Evolutionary conservation across 2,329 filamentous ascomycete species (phyloP).

Genomic region (Trichoderma atrobrunneum): DNA sequence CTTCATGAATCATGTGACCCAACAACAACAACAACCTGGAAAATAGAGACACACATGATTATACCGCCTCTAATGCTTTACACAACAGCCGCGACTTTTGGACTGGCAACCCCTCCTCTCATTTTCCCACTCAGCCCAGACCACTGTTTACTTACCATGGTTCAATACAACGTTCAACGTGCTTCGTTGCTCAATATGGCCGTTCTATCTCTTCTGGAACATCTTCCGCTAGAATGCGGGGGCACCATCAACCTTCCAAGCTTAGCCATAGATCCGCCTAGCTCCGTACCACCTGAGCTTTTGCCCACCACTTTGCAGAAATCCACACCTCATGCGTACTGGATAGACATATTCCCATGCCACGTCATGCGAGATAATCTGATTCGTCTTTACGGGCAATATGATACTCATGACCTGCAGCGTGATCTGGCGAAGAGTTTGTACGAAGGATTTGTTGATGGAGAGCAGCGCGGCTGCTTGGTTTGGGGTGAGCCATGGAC

Average conservation of each 20-base stretch:
- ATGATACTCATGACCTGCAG: neutral
- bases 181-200: conserved; percentile 1
- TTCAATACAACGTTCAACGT: conserved; percentile 2
- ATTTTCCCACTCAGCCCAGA: neutral
- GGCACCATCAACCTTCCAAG: conserved; percentile 1
- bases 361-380: neutral
- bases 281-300: neutral
- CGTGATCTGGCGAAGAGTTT: neutral
- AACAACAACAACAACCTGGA: neutral
- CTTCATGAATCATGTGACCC: neutral
- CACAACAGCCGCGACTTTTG: neutral
- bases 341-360: neutral
- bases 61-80: neutral
- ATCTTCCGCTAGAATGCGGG: neutral
- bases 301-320: neutral
- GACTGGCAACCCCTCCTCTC: neutral
- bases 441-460: neutral
- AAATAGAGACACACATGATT: neutral
- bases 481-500: conserved; percentile 2
- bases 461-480: neutral
- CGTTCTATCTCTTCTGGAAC: neutral
- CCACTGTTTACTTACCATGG: neutral
- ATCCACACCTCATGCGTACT: neutral
- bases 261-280: neutral
- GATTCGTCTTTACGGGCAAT: neutral